Conservation (phyloP, 164 flowering plant genomes). For the Aristolochia contorta region DNA sequence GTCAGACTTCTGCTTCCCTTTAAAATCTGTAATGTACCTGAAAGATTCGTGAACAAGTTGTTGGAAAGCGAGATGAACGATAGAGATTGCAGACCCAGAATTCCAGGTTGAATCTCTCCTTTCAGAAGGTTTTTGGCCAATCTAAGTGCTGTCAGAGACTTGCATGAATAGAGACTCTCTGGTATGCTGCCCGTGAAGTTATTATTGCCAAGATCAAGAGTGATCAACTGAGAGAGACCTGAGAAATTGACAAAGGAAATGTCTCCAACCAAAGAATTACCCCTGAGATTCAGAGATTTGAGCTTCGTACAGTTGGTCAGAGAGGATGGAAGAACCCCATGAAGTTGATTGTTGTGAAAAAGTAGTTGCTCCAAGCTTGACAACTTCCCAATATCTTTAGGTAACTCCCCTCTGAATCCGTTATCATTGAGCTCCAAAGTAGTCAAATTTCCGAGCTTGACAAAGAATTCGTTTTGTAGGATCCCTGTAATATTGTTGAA, state of each 20-base stretch:
- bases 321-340: conserved; percentile 52
- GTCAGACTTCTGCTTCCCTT: conserved; percentile 60
- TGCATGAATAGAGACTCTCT: conserved; percentile 39
- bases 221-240: conserved; percentile 33
- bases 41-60: conserved; percentile 47
- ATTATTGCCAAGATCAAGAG: conserved; percentile 75
- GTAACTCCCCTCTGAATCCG: conserved; percentile 42
- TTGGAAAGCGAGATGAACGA: conserved; percentile 66
- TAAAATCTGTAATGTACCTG: conserved; percentile 40
- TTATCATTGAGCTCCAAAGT: conserved; percentile 38
- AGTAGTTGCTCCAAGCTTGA: conserved; percentile 34
- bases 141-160: conserved; percentile 42
- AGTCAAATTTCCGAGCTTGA: conserved; percentile 56
- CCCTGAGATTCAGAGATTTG: conserved; percentile 54
- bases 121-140: conserved; percentile 50
- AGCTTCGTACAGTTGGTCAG: conserved; percentile 43
- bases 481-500: conserved; percentile 53
- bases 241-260: conserved; percentile 45
- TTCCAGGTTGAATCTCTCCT: conserved; percentile 46
- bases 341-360: conserved; percentile 57
- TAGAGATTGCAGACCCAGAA: conserved; percentile 38
- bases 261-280: conserved; percentile 52
- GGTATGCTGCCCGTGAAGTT: conserved; percentile 60
- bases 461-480: conserved; percentile 31
- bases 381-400: conserved; percentile 50